Base-by-base conservation (phyloP, 352 stramenopile genomes). In the Aphanomyces euteiches region DNA sequence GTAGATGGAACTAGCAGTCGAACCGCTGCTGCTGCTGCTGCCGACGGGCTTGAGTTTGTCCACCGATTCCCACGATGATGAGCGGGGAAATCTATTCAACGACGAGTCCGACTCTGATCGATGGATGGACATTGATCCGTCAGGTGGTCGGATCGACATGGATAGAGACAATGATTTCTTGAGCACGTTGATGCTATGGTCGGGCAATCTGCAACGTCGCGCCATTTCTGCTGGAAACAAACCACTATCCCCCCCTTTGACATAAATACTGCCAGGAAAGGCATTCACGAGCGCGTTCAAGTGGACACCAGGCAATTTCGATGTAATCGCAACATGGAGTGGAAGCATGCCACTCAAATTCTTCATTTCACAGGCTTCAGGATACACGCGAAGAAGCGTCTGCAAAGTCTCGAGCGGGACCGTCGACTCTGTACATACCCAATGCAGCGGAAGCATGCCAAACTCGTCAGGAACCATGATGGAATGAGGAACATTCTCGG, bases 401-500 rank as follows among this genome's bases (percentile, higher is more conserved):
- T 79, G 72, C 34, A 94, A 43, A 50, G 79, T 73, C 54, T 81
- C 79, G 12, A 92, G 74, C 28, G 73, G 40, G 28, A 92, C 64
- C 15, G 69, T 41, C 21, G 79, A 76, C 71, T 93, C 87, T 5
- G 85, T 94, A 64, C 82, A 92, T 40, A 79, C 84, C 87, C 87
- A 94, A 74, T 94, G 87, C 53, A 94, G 77, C 48, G 87, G 85
- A 72, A 92, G 76, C 83, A 94, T 92, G 38, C 85, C 84, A 59
- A 92, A 92, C 72, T 92, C 79, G 75, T 94, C 87, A 66, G 88
- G 77, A 34, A 82, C 77, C 68, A 89, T 78, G 10, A 85, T 85
- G 5, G 89, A 79, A 69, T 69, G 66, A 28, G 69, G 45, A 56
- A 82, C 63, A 19, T 39, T 36, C 37, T 64, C 76, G n/a, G 91